Evolutionary conservation across 1,284 basidiomycete species (phyloP).

Genomic region (Agaricales sp.): DNA sequence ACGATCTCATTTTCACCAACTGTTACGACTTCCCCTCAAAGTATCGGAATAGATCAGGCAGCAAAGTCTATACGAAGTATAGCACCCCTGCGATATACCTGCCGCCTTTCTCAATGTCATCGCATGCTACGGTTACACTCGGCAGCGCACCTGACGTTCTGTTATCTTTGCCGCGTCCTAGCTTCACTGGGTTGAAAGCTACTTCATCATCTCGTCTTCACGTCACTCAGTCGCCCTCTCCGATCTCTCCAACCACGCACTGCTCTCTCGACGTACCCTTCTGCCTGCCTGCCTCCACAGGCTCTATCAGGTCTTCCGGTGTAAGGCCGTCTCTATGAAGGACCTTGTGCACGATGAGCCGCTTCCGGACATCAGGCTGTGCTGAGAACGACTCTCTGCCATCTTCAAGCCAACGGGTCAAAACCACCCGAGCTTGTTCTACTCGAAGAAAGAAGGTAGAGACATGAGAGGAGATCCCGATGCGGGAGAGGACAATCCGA

Average conservation of each 20-base stretch:
- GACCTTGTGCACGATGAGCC: slow-evolving; percentile 69
- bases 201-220: no score
- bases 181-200: no score
- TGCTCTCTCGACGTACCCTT: slow-evolving; percentile 21
- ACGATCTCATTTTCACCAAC: slow-evolving; percentile 21
- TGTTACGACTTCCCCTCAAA: slow-evolving; percentile 12
- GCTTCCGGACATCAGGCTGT: slow-evolving; percentile 70
- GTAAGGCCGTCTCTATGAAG: slow-evolving; percentile 46
- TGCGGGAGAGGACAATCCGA: slow-evolving; percentile 33
- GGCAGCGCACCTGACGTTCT: no score
- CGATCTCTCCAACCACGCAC: neutral
- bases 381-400: slow-evolving; percentile 69
- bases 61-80: slow-evolving; percentile 64
- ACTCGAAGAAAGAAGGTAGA: slow-evolving; percentile 34
- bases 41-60: slow-evolving; percentile 49
- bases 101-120: slow-evolving; percentile 40
- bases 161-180: no score
- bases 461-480: slow-evolving; percentile 28
- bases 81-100: slow-evolving; percentile 65
- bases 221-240: no score
- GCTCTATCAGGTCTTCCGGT: slow-evolving; percentile 16
- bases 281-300: slow-evolving; percentile 32
- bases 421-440: slow-evolving; percentile 52
- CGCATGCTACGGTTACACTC: slow-evolving; percentile 19
- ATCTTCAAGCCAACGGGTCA: slow-evolving; percentile 60